A percentile compares a stretch with the other conserved stretches of the same genome.
These are phyloP conservation scores for Picea abies DNA, from an alignment of 83 land plant genomes.

Conservation along the genomic window DNA sequence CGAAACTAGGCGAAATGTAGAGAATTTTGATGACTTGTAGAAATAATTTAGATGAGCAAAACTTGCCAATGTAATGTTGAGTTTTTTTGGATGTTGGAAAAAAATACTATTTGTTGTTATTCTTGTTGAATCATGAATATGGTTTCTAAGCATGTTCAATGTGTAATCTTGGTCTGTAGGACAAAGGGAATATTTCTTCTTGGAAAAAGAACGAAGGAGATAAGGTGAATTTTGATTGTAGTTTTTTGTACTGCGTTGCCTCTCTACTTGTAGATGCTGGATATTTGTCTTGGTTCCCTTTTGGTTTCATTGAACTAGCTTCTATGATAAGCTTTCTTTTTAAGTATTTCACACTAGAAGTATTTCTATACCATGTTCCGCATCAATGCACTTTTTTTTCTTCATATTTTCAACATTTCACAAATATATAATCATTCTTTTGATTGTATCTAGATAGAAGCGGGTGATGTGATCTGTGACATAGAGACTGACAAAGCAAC, in stretches of 20 bases:
- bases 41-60: neutral
- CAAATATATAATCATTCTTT: neutral
- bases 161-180: constrained; percentile 33
- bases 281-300: constrained; percentile 6
- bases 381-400: neutral
- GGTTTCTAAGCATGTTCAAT: constrained; percentile 14
- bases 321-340: neutral
- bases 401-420: neutral
- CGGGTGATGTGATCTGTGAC: constrained; percentile 93
- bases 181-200: constrained; percentile 78
- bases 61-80: neutral
- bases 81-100: constrained; percentile 30
- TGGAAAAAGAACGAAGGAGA: constrained; percentile 92
- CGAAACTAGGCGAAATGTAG: neutral
- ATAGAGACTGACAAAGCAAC: constrained; percentile 98
- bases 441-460: constrained; percentile 57
- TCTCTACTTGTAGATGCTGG: neutral
- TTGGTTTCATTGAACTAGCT: neutral
- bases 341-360: neutral
- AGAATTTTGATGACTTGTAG: neutral
- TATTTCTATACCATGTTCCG: neutral
- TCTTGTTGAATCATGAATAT: neutral
- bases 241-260: neutral
- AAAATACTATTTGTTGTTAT: neutral
- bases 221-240: constrained; percentile 43